Evolutionary conservation across 108 stramenopile genomes (phyloP), one percentile per base, ranked within the genome.

Genomic region (Nitzschia putrida): DNA sequence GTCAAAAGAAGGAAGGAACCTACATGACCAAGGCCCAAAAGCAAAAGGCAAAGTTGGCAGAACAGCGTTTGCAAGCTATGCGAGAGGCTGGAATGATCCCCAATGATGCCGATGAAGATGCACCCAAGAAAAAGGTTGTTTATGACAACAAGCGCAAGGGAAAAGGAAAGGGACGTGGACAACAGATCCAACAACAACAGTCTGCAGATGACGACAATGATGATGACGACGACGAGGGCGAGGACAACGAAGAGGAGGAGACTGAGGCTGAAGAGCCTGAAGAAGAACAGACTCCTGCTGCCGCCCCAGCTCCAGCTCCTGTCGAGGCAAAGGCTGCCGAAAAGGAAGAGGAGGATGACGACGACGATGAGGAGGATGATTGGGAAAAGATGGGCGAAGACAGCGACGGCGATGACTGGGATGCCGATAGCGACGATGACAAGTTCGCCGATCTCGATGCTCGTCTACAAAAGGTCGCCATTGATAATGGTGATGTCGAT

Each of bases 1-100:
- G 86, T n/a, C 91, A 95, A 68, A 93, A 95, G 77, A 57, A 63
- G 18, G 90, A 95, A 64, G 95, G 95, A 58, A 96, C 91, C 6
- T 96, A 96, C 82, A 91, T 92, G 92, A 96, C 95, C 26, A 92
- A 92, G 80, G 84, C 82, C 13, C 91, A 96, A 69, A 92, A 87
- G 69, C 77, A 79, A 52, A 88, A 94, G 77, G 87, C 87, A 10
- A 73, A 69, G 44, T 55, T 84, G 81, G 89, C 92, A 24, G 80
- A 90, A 61, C 84, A 85, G 56, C 67, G 95, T 44, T 47, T 94
- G 56, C 85, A 84, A 54, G 86, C 88, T 11, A 96, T 96, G 95
- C 71, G 76, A 66, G 87, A 84, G 11, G 91, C 93, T 45, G 95
- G 95, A 23, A 96, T 96, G 95, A 20, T 87, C 12, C 75, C 74